Conservation (phyloP, 106 monocot genomes). For the Allium sativum region DNA sequence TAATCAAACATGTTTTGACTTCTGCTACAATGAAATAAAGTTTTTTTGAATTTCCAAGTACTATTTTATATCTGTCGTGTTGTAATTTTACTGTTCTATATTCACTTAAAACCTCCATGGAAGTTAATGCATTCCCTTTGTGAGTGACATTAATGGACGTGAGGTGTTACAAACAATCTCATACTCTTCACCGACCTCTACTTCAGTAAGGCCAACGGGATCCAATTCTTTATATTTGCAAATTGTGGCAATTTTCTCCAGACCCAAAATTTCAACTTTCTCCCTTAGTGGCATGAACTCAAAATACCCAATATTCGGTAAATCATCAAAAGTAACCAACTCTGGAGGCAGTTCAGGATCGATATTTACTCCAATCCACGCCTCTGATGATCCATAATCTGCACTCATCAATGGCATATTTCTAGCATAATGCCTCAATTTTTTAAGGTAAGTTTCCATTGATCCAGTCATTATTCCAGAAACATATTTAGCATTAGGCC, state of each 20-base stretch:
- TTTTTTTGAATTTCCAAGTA: too few relatives aligned
- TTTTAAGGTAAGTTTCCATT: constrained; percentile 78
- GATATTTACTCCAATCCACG: constrained; percentile 68
- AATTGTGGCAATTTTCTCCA: constrained; percentile 14
- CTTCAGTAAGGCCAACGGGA: constrained; percentile 60
- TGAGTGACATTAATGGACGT: too few relatives aligned
- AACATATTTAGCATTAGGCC: constrained; percentile 85
- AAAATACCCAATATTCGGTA: constrained; percentile 77
- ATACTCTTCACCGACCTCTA: constrained; percentile 58
- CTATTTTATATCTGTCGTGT: too few relatives aligned
- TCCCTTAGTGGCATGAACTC: constrained; percentile 67
- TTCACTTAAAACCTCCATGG: too few relatives aligned
- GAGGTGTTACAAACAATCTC: too few relatives aligned
- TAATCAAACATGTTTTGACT: too few relatives aligned
- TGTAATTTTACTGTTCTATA: too few relatives aligned
- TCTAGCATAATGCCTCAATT: constrained; percentile 76
- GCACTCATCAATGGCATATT: constrained; percentile 59
- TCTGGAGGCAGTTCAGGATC: constrained; percentile 53
- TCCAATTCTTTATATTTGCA: constrained; percentile 37
- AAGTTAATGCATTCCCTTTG: too few relatives aligned
- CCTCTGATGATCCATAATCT: constrained; percentile 83
- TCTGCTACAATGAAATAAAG: too few relatives aligned
- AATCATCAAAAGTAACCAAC: constrained; percentile 43
- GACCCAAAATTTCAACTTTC: constrained; percentile 6
- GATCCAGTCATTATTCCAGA: constrained; percentile 86